phyloP scores from a whole-genome alignment of 495 filamentous ascomycete species.

The Viridothelium virens region DNA sequence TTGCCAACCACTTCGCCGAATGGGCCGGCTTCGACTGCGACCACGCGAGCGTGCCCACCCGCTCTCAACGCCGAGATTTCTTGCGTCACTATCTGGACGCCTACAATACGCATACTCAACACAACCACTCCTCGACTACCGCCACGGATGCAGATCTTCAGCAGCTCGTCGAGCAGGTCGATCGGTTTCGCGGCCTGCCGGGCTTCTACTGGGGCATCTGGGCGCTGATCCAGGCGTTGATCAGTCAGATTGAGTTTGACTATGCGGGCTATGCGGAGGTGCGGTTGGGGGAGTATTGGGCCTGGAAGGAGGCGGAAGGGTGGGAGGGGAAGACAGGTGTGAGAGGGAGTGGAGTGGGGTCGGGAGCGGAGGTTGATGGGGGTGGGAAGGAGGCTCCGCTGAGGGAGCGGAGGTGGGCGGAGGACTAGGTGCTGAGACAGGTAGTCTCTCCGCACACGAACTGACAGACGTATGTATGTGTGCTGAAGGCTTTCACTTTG shows the following conservation, averaged over 20 bases:
- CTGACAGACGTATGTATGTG: not conserved
- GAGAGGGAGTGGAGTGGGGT: conserved; percentile 38
- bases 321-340: conserved; percentile 56
- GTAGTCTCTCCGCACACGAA: not conserved
- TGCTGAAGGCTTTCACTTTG: not conserved
- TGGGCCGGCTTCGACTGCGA: conserved; percentile 98
- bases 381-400: conserved; percentile 49
- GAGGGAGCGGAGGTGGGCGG: conserved; percentile 78
- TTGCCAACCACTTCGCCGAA: conserved; percentile 98
- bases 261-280: conserved; percentile 87
- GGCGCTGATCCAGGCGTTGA: conserved; percentile 91
- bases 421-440: conserved; percentile 33
- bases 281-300: conserved; percentile 86
- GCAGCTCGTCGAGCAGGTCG: conserved; percentile 67
- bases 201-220: conserved; percentile 93
- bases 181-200: conserved; percentile 79
- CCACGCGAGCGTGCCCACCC: conserved; percentile 71
- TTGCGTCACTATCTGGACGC: conserved; percentile 67
- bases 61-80: conserved; percentile 69
- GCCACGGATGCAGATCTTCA: conserved; percentile 52
- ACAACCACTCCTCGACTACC: too few species aligned
- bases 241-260: conserved; percentile 95
- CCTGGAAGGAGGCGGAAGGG: conserved; percentile 56
- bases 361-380: not conserved
- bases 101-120: conserved; percentile 43